Base-by-base conservation (phyloP, 2,329 filamentous ascomycete species). In the Diaporthe australafricana region DNA sequence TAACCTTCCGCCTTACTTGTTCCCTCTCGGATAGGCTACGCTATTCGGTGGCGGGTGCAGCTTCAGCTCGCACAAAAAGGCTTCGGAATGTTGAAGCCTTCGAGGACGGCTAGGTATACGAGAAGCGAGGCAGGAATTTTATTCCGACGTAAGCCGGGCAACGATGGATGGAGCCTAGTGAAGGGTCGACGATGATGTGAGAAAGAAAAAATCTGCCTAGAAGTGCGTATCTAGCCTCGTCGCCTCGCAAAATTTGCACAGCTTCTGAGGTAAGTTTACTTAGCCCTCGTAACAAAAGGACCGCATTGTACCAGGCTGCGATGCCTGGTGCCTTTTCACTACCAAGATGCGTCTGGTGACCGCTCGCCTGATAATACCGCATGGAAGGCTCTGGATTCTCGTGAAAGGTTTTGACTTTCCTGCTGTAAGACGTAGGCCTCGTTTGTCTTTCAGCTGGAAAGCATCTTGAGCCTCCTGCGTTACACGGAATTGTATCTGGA, bases 161-260 rank as follows among this genome's bases (percentile, higher is more conserved):
- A 35, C 38, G 25, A 16, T 9, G 7, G 25, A 16, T 9, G 7
- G 27, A 48, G 27, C 30, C 57, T 48, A 8, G 40, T 32, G 40
- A 62, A n/a, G 3, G 5, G 8, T 17, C 14, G 14, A 25, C 1
- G 27, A 65, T 48, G n/a, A 65, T 48, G 60, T 50, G 30, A 65
- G 32, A 25, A 50, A 14, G 42, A n/a, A n/a, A n/a, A n/a, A n/a
- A n/a, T n/a, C 42, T 65, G 60, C 60, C 60, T 65, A 25, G 60
- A 50, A 48, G 12, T 50, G 60, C 42, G 32, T n/a, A 25, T 48
- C 17, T n/a, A 17, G 40, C 5, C 57, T 27, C 2, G 27, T 63
- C 60, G 42, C 60, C 60, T 65, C 14, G 30, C 27, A 4, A 22
- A 20, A 32, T 14, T 9, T 57, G 8, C n/a, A 11, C 55, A 42